These are phyloP conservation scores for Boletus subparvulus DNA, from an alignment of 768 basidiomycete genomes.

Conservation along the genomic window DNA sequence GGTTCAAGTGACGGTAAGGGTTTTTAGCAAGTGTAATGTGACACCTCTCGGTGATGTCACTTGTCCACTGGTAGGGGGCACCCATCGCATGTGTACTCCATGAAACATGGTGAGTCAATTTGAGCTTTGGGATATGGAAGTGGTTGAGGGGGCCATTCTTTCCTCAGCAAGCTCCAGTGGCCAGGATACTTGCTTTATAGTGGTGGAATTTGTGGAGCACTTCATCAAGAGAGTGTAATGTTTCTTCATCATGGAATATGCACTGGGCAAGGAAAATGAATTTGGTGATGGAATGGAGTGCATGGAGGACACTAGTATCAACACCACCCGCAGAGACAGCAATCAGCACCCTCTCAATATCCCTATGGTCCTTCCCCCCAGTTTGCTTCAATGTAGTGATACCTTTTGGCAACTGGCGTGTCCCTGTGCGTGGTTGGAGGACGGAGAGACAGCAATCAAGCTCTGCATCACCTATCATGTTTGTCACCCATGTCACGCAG, in stretches of 20 bases:
- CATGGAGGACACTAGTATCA: conserved; percentile 27
- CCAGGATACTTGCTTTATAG: neutral
- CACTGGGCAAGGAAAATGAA: conserved; percentile 39
- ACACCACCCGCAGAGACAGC: conserved; percentile 8
- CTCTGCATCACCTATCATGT: conserved; percentile 20
- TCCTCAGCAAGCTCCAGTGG: neutral
- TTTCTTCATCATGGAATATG: neutral
- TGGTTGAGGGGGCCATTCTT: conserved; percentile 3
- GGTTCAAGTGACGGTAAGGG: neutral
- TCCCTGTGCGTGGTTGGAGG: conserved; percentile 16
- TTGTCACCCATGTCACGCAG: neutral
- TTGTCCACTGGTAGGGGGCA: conserved; percentile 16
- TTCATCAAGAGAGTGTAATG: neutral
- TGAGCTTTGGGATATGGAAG: conserved; percentile 18
- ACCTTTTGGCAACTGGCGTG: neutral
- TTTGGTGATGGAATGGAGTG: conserved; percentile 36
- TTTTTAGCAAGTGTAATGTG: conserved; percentile 8
- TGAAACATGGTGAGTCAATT: conserved; percentile 15
- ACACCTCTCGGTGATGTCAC: conserved; percentile 11
- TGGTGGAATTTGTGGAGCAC: conserved; percentile 3
- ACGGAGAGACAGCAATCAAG: conserved; percentile 25
- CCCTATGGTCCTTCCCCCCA: neutral
- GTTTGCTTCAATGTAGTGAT: conserved; percentile 5
- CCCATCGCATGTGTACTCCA: conserved; percentile 31
- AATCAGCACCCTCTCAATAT: neutral